Evolutionary conservation across 352 stramenopile genomes (phyloP), one percentile per base, ranked within the genome.

Genomic region (Globisporangium acanthophoron): DNA sequence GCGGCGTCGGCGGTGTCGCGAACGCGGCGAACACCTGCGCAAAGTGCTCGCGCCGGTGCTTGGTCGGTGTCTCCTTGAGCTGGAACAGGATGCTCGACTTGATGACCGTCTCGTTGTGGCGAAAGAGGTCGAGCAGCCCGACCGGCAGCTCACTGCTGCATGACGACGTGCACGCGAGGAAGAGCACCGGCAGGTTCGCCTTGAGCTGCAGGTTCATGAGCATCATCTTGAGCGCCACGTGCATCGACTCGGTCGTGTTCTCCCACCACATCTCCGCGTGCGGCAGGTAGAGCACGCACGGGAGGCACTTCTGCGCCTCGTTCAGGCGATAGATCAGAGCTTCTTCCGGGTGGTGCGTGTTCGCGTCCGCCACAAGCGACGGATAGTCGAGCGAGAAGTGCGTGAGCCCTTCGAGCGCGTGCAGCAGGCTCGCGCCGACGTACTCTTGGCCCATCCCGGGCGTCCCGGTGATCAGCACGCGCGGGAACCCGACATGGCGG

Each of bases 341-440:
- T 74, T 94, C 87, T 65, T 92, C 79, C 0, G 77, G 64, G 45
- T 70, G 66, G 33, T 88, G 76, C 5, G 80, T 70, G 60, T 89
- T 88, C 3, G 73, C 63, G 52, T 92, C 80, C 3, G 79, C 73
- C 12, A 96, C 70, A 0, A 94, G 66, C 13, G 79, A 89, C 35
- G 85, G 79, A 54, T 92, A 89, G 52, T 94, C 81, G 8, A 96
- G 62, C 6, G 83, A 91, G 33, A 94, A 87, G 53, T 90, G 79
- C 1, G 80, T 84, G 9, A 93, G 59, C 8, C 80, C 78, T 52
- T 96, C 87, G 24, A 96, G 63, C 6, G 73, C 69, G 54, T 96
- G 80, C 20, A 96, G 58, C 20, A 96, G 35, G 2, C 72, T 74
- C 4, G 73, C 67, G 0, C 79, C 79, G 40, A 96, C 62, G 44